Percentiles rank a stretch among this genome's conserved stretches.
Evolutionary conservation across 2,329 filamentous ascomycete genomes (phyloP).

Genomic region (Fusarium tuaranense): DNA sequence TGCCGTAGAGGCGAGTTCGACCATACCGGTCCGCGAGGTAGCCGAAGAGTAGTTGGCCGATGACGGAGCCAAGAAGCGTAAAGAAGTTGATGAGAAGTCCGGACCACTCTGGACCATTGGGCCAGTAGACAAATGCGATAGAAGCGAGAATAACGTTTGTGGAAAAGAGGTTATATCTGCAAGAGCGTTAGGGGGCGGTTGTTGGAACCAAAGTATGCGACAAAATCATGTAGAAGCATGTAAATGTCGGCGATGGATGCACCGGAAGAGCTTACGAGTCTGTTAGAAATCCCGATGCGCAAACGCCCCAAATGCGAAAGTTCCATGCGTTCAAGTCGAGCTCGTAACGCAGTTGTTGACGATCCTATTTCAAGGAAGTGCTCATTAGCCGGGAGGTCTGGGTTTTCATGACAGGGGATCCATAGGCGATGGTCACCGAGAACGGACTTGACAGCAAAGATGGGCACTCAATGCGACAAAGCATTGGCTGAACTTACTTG

Average conservation of each 20-base stretch:
- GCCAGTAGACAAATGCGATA: slow-evolving; percentile 65
- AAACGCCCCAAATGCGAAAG: slow-evolving; percentile 65
- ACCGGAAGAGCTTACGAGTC: slow-evolving; percentile 57
- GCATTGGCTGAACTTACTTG: slow-evolving; percentile 55
- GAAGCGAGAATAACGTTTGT: slow-evolving; percentile 67
- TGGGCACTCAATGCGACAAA: slow-evolving; percentile 9
- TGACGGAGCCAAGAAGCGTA: slow-evolving; percentile 64
- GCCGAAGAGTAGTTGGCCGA: slow-evolving; percentile 65
- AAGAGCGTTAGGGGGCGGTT: slow-evolving; percentile 4
- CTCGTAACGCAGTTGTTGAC: slow-evolving; percentile 64
- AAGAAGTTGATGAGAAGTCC: slow-evolving; percentile 64
- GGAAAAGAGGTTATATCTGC: slow-evolving; percentile 65
- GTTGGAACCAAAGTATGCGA: not conserved
- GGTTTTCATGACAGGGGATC: slow-evolving; percentile 18
- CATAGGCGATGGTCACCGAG: slow-evolving; percentile 15
- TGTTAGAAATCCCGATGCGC: slow-evolving; percentile 66
- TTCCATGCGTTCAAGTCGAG: slow-evolving; percentile 67
- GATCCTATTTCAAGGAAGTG: slow-evolving; percentile 53
- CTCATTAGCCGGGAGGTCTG: slow-evolving; percentile 23
- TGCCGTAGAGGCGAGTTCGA: slow-evolving; percentile 67
- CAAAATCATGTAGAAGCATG: not conserved
- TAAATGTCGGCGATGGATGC: not conserved
- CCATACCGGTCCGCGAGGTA: slow-evolving; percentile 66
- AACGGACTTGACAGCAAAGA: slow-evolving; percentile 1
- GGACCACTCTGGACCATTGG: slow-evolving; percentile 57